These are phyloP conservation scores for Massariosphaeria phaeospora DNA, from an alignment of 495 filamentous ascomycete genomes.

Conservation along the genomic window DNA sequence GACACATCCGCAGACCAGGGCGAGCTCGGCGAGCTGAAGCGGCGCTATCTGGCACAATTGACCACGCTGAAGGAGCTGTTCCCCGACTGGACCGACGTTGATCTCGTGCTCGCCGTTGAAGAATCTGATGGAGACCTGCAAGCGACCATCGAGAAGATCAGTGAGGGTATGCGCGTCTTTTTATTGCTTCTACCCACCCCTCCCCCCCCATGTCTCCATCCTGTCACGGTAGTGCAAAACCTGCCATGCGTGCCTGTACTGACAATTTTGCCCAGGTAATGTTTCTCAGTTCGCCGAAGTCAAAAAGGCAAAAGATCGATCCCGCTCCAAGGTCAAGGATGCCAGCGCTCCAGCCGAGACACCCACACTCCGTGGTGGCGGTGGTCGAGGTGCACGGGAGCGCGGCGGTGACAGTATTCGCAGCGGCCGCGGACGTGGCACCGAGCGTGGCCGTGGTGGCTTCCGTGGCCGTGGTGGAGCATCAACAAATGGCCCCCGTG, in stretches of 20 bases:
- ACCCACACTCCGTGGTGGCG: conserved; percentile 56
- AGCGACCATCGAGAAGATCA: conserved; percentile 79
- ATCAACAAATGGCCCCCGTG: conserved; percentile 44
- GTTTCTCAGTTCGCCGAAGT: conserved; percentile 95
- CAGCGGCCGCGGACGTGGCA: conserved; percentile 62
- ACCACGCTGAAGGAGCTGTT: conserved; percentile 81
- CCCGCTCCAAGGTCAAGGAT: conserved; percentile 79
- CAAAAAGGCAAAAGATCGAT: conserved; percentile 82
- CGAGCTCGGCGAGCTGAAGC: conserved; percentile 87
- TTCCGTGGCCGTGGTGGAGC: conserved; percentile 64
- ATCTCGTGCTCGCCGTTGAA: conserved; percentile 83
- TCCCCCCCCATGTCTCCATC: not conserved
- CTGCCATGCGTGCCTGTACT: conserved; percentile 13
- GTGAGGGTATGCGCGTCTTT: conserved; percentile 62
- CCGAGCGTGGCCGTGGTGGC: conserved; percentile 67
- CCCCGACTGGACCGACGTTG: conserved; percentile 84
- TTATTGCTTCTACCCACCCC: not conserved
- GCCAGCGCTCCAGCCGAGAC: conserved; percentile 45
- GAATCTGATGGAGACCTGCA: conserved; percentile 88
- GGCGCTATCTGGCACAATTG: conserved; percentile 71
- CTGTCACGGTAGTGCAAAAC: not conserved
- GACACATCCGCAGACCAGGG: conserved; percentile 73
- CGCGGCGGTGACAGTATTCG: conserved; percentile 53
- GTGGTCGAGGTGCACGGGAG: conserved; percentile 62
- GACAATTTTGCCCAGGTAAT: conserved; percentile 53